Conservation (phyloP, 208 protist genomes). For the Balamuthia mandrillaris region DNA sequence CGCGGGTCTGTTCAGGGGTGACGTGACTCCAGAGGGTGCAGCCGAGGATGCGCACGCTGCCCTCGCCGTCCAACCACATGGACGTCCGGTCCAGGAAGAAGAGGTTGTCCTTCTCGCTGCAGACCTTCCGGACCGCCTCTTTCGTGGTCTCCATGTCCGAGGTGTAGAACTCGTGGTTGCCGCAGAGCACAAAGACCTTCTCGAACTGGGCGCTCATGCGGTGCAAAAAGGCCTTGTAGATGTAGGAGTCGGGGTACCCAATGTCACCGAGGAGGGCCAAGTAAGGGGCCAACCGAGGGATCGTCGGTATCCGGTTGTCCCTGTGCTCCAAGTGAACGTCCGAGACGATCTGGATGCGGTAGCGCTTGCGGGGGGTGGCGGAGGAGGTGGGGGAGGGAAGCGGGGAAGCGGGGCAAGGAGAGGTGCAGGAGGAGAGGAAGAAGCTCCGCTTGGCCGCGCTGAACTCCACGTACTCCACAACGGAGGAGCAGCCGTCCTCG, state of each 20-base stretch:
- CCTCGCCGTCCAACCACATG: not conserved
- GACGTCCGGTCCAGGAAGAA: constrained; percentile 1
- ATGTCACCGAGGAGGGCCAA: constrained; percentile 14
- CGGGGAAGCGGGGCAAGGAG: too few species aligned
- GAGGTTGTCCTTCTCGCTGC: not conserved
- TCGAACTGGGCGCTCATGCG: not conserved
- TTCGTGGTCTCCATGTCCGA: constrained; percentile 3
- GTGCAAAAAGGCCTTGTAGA: not conserved
- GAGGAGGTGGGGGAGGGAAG: too few species aligned
- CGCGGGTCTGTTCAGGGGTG: not conserved
- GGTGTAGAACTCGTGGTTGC: constrained; percentile 32
- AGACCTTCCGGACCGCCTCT: not conserved
- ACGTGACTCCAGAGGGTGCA: constrained; percentile 26
- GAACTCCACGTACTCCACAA: too few species aligned
- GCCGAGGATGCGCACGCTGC: not conserved
- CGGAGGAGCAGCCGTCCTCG: too few species aligned
- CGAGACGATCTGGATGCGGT: not conserved
- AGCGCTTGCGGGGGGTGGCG: too few species aligned
- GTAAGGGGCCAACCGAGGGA: not conserved
- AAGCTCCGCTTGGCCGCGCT: too few species aligned
- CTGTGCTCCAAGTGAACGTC: constrained; percentile 2
- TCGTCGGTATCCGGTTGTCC: not conserved
- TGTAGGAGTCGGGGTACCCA: not conserved
- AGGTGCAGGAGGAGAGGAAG: too few species aligned
- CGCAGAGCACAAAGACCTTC: not conserved